Evolutionary conservation across 306 rosid genomes (phyloP), one percentile per base, ranked within the genome.

Genomic region (Sindora glabra): DNA sequence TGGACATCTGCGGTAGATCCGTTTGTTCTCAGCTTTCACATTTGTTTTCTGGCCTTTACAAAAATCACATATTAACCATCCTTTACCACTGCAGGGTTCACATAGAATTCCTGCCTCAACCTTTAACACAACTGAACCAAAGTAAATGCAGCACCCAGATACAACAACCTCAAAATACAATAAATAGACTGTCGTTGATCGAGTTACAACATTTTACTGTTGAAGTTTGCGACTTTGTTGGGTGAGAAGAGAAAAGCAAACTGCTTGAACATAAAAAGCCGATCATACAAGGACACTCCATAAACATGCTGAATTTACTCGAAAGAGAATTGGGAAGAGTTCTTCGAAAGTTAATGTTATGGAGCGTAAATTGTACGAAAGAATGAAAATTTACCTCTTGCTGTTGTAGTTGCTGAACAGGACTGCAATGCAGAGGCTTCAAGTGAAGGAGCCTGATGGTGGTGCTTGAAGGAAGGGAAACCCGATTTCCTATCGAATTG

Each of bases 1-100:
- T 10, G 95, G 99, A 32, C 99, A 94, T 32, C 99, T 80, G 11
- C 90, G 90, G 69, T 89, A 89, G 30, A 79, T 57, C 48, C 97
- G 73, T n/a, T 72, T 89, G 78, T 76, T 89, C 8, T 71, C 83
- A 17, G 89, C 76, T 75, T 71, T 84, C 63, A 94, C 90, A 42
- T 94, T 89, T 12, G 81, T 89, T 48, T 84, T 94, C 56, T 89
- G 90, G 2, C 97, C 97, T 51, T 82, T 19, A 45, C 99, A 94
- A 25, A 82, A 94, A 34, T 86, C 87, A 75, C 99, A 89, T 2
- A 84, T 17, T 17, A 89, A 29, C 99, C 99, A 94, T 27, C 97
- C 99, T 67, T 10, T 82, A 9, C 89, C 95, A 39, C 79, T 77
- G 79, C 97, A 94, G 61, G 87, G 81, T 25, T 84, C 79, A 32